Conservation (phyloP, 2,329 filamentous ascomycete genomes). For the Chrysosphaeria jannelii region DNA sequence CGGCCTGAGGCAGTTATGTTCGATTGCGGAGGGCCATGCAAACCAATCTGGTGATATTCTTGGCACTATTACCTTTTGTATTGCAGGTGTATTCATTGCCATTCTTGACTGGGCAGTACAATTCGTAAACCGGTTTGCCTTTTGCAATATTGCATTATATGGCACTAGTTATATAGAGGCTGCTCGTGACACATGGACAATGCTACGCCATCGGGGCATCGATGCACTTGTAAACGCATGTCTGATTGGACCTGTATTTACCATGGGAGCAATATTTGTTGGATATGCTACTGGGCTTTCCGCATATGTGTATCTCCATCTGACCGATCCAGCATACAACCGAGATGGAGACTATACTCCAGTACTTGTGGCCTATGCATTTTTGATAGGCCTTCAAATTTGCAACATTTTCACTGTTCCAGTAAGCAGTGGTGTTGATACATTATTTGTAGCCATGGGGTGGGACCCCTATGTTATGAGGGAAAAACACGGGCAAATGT, state of each 20-base stretch:
- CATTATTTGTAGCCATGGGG: slow-evolving; percentile 56
- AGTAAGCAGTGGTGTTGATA: slow-evolving; percentile 64
- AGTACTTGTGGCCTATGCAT: slow-evolving; percentile 57
- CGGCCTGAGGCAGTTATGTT: slow-evolving; percentile 52
- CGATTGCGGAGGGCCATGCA: slow-evolving; percentile 38
- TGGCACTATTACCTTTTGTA: slow-evolving; percentile 34
- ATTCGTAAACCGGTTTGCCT: slow-evolving; percentile 78
- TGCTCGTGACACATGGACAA: slow-evolving; percentile 67
- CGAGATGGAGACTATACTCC: slow-evolving; percentile 33
- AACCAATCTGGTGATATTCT: slow-evolving; percentile 38
- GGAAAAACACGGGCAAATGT: slow-evolving; percentile 54
- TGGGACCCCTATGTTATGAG: slow-evolving; percentile 48
- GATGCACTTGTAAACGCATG: slow-evolving; percentile 78
- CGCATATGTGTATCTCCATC: slow-evolving; percentile 61
- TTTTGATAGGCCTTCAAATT: slow-evolving; percentile 73
- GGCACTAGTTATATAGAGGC: slow-evolving; percentile 66
- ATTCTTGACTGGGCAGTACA: slow-evolving; percentile 63
- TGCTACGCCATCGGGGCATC: slow-evolving; percentile 79
- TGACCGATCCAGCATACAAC: slow-evolving; percentile 61
- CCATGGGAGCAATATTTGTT: slow-evolving; percentile 56
- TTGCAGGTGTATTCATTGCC: slow-evolving; percentile 45
- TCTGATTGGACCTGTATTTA: slow-evolving; percentile 42
- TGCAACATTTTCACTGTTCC: slow-evolving; percentile 69
- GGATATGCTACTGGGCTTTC: slow-evolving; percentile 57
- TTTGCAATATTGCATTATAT: slow-evolving; percentile 77